phyloP scores from a whole-genome alignment of 1,284 basidiomycete species.

The Sparassis latifolia region DNA sequence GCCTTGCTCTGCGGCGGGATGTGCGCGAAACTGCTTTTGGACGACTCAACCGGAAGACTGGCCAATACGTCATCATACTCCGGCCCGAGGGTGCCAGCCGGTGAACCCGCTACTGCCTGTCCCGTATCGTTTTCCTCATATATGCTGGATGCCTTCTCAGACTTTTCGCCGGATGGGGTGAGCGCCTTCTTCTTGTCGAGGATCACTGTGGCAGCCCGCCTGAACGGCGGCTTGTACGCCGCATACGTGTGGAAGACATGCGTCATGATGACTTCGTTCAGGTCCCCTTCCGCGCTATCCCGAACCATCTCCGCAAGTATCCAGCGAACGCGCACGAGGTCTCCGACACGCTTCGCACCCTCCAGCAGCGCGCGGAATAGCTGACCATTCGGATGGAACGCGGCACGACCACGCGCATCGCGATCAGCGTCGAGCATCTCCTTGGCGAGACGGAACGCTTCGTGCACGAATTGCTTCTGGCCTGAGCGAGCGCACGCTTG shows the following conservation, averaged over 20 bases:
- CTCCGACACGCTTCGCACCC: slow-evolving; percentile 83
- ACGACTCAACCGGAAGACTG: slow-evolving; percentile 1
- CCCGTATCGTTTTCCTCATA: not conserved
- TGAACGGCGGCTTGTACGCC: slow-evolving; percentile 68
- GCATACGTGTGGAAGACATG: slow-evolving; percentile 89
- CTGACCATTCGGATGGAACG: slow-evolving; percentile 57
- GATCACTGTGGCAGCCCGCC: slow-evolving; percentile 38
- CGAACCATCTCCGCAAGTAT: slow-evolving; percentile 83
- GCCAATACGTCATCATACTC: not conserved
- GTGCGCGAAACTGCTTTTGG: slow-evolving; percentile 34
- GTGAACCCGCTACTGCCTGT: not conserved
- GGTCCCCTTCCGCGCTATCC: slow-evolving; percentile 27
- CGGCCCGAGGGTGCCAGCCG: not conserved
- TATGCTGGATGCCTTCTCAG: not conserved
- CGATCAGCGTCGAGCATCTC: slow-evolving; percentile 77
- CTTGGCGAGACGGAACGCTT: slow-evolving; percentile 73
- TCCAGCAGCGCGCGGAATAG: slow-evolving; percentile 85
- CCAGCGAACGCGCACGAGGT: slow-evolving; percentile 82
- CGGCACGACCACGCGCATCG: slow-evolving; percentile 49
- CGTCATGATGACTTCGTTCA: slow-evolving; percentile 74
- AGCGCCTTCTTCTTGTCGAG: slow-evolving; percentile 11
- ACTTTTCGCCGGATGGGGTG: not conserved
- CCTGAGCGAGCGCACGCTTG: slow-evolving; percentile 68
- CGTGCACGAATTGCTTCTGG: slow-evolving; percentile 55
- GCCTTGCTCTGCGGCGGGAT: slow-evolving; percentile 69